A percentile compares a stretch with the other conserved stretches of the same genome.
Conservation (phyloP, 2,329 filamentous ascomycete species). For the Ophiocordyceps australis region DNA sequence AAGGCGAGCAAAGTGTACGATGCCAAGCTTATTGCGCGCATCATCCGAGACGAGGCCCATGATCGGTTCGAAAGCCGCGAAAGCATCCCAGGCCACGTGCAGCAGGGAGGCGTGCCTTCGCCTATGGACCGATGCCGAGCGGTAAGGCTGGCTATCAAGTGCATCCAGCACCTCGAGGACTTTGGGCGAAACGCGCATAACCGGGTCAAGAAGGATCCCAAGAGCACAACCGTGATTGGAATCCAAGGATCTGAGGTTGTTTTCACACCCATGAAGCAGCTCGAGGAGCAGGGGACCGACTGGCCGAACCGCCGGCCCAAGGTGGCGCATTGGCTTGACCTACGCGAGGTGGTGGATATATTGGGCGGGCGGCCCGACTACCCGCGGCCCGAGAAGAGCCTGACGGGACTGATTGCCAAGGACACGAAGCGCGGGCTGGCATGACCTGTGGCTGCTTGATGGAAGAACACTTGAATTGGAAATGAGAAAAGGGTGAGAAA, state of each 20-base stretch:
- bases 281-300: conserved; percentile 78
- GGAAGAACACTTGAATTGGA: too few species aligned
- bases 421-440: conserved; percentile 37
- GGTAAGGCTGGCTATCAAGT: conserved; percentile 82
- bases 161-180: conserved; percentile 74
- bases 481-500: neutral
- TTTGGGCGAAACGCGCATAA: conserved; percentile 48
- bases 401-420: conserved; percentile 37
- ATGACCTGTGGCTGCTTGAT: too few species aligned
- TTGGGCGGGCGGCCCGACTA: conserved; percentile 53
- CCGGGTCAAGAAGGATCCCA: conserved; percentile 54
- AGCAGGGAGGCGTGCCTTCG: conserved; percentile 83
- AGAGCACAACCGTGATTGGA: conserved; percentile 70
- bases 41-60: conserved; percentile 85
- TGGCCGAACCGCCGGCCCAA: conserved; percentile 80
- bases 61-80: conserved; percentile 85
- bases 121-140: conserved; percentile 93
- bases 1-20: conserved; percentile 80
- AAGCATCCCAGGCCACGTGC: conserved; percentile 83
- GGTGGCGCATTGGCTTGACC: conserved; percentile 65
- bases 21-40: conserved; percentile 84
- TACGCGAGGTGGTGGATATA: conserved; percentile 71
- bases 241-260: conserved; percentile 80
- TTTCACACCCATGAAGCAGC: conserved; percentile 63
- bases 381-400: conserved; percentile 25